Base-by-base conservation (phyloP, 2,329 filamentous ascomycete species). In the Penicillium sp. region DNA sequence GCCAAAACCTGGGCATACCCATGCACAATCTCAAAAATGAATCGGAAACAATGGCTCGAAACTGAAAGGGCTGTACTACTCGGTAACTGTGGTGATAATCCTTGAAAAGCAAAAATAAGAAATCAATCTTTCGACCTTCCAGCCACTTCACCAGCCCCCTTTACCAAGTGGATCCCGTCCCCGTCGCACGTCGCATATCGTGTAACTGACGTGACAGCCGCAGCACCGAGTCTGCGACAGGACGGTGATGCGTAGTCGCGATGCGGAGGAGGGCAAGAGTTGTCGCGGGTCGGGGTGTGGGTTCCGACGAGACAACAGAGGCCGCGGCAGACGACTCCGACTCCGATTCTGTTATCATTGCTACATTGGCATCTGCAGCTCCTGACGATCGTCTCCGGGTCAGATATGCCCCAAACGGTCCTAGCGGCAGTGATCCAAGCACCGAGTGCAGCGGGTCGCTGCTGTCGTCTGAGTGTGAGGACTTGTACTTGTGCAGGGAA, bases 171-270 rank as follows among this genome's bases (percentile, higher is more conserved):
- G 51, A 49, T 11, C 49, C 53, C 11, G 36, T 28, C 14, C 48
- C 37, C 42, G 43, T 29, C 25, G 25, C 41, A 46, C 53, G 55
- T 34, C 62, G 64, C 39, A 60, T 41, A 49, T 52, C 53, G 29
- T 55, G 49, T 33, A 68, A 43, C 22, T 59, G 59, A 14, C 53
- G 51, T 38, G 64, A 64, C 29, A 68, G 36, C 12, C 54, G 55
- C 30, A 54, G 49, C 25, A 66, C 61, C 40, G 60, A 50, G 38
- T 62, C 54, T 33, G 60, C 57, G 8, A 68, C 60, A 22, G 61
- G 59, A 27, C 55, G 63, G 51, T 68, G 65, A 31, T 62, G 58
- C 16, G 50, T 56, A 16, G 62, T 55, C 10, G 62, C 64, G 19
- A 60, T 54, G 13, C 56, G 58, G 28, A 67, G 55, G 12, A 57